Conservation (phyloP, 2,329 filamentous ascomycete species). For the Alternaria infectoria region DNA sequence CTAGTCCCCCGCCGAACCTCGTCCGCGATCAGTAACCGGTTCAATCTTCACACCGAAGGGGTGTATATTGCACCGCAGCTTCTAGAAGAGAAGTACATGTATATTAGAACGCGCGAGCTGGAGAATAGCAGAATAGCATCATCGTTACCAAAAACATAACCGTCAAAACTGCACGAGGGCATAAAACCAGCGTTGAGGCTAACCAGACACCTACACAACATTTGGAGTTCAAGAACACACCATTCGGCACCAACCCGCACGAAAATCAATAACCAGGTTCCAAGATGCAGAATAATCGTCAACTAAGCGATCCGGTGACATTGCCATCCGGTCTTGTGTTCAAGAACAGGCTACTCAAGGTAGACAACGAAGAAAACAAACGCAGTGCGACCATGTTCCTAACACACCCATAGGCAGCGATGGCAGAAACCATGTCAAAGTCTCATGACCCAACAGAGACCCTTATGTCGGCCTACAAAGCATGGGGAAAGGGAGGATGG, state of each 20-base stretch:
- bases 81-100: neutral
- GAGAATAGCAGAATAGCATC: neutral
- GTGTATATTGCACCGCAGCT: neutral
- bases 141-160: neutral
- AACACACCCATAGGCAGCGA: slow-evolving; percentile 43
- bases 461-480: slow-evolving; percentile 55
- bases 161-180: neutral
- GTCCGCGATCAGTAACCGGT: neutral
- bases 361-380: slow-evolving; percentile 55
- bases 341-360: slow-evolving; percentile 47
- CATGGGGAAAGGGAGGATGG: slow-evolving; percentile 58
- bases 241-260: neutral
- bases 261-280: neutral
- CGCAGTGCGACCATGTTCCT: slow-evolving; percentile 48
- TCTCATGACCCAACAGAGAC: slow-evolving; percentile 20
- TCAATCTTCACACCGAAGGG: neutral
- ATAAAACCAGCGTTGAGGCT: neutral
- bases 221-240: neutral
- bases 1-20: neutral
- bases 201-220: neutral
- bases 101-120: neutral
- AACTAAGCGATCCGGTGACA: slow-evolving; percentile 19
- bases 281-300: slow-evolving; percentile 5
- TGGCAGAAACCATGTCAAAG: slow-evolving; percentile 33
- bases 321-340: slow-evolving; percentile 39